A percentile compares a stretch with the other conserved stretches of the same genome.
phyloP scores from a whole-genome alignment of 441 rosid species.

The Manihot esculenta region DNA sequence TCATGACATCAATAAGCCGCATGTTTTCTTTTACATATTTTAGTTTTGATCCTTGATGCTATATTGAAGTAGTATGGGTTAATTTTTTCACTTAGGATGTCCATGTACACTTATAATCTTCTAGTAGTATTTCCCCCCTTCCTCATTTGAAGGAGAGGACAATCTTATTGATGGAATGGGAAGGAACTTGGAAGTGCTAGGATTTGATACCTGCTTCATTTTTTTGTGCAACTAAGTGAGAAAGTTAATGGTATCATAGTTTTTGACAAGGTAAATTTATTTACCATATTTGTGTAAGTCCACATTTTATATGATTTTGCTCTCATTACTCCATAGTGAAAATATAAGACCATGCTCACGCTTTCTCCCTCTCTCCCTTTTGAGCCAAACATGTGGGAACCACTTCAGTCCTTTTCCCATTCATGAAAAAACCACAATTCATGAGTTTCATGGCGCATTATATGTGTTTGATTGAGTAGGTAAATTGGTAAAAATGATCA shows the following conservation, averaged over 20 bases:
- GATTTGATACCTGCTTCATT: not conserved
- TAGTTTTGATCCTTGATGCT: not conserved
- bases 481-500: not conserved
- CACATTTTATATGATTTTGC: not conserved
- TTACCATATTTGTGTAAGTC: not conserved
- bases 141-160: not conserved
- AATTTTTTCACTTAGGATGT: too few species aligned
- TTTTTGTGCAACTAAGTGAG: too few species aligned
- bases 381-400: not conserved
- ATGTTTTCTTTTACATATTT: not conserved
- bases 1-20: not conserved
- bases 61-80: not conserved
- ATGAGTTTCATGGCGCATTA: not conserved
- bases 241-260: not conserved
- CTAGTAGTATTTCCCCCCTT: not conserved
- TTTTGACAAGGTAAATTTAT: not conserved
- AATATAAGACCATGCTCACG: too few species aligned
- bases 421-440: not conserved
- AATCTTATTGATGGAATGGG: not conserved
- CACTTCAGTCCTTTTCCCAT: not conserved
- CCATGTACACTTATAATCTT: not conserved
- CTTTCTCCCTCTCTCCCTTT: not conserved
- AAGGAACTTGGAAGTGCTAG: not conserved
- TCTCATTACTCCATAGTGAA: not conserved
- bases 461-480: not conserved